These are phyloP conservation scores for Hanseniaspora lachancei DNA, from an alignment of 805 yeast species.

Conservation along the genomic window DNA sequence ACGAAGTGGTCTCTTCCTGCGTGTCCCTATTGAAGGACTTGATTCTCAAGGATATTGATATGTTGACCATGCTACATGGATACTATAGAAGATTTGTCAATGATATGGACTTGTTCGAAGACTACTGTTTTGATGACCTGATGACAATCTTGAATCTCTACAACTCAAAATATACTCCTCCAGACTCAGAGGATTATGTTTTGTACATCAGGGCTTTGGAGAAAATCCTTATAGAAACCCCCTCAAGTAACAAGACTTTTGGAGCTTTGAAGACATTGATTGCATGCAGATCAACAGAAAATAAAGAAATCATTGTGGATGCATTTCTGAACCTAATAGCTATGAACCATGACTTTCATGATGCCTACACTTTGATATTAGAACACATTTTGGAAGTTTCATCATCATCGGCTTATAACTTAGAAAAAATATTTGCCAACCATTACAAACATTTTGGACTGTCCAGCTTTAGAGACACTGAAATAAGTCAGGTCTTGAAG, in stretches of 20 bases:
- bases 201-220: constrained; percentile 28
- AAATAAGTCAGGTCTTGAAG: constrained; percentile 37
- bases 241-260: not conserved
- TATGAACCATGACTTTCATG: not conserved
- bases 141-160: constrained; percentile 58
- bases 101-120: constrained; percentile 43
- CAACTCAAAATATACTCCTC: constrained; percentile 39
- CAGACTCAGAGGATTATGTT: constrained; percentile 36
- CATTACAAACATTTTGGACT: constrained; percentile 40
- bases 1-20: constrained; percentile 58
- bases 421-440: constrained; percentile 22
- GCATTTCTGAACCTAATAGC: not conserved
- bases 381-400: not conserved
- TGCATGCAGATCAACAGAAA: not conserved
- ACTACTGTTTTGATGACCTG: constrained; percentile 51
- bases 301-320: not conserved
- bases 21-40: constrained; percentile 42
- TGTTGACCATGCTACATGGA: constrained; percentile 57
- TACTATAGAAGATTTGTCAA: constrained; percentile 48
- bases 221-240: constrained; percentile 22
- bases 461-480: constrained; percentile 38
- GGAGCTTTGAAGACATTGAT: not conserved
- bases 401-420: not conserved
- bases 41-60: constrained; percentile 32
- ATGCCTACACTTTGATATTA: not conserved